Evolutionary conservation across 208 protist species (phyloP).

Genomic region (Leishmania amazonensis): DNA sequence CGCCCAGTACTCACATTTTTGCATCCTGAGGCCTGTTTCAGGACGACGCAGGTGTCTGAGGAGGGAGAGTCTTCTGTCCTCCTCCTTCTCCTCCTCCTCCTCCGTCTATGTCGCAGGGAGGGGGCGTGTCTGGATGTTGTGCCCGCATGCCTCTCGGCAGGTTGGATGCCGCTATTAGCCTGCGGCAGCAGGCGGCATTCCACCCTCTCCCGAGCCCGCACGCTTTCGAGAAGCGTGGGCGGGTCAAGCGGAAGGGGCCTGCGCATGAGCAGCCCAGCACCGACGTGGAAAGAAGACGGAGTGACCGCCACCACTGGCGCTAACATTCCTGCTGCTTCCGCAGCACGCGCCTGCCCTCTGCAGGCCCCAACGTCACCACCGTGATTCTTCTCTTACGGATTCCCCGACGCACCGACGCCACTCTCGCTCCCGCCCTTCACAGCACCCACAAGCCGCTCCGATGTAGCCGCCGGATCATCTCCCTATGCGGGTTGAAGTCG

Average conservation of each 20-base stretch:
- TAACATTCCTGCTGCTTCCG: not conserved
- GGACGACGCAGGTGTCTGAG: not conserved
- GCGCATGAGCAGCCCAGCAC: not conserved
- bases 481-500: not conserved
- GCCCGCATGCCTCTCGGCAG: not conserved
- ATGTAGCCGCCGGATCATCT: not conserved
- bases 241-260: not conserved
- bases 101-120: not conserved
- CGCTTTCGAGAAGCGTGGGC: not conserved
- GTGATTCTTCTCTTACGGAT: not conserved
- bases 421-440: not conserved
- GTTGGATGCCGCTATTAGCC: not conserved
- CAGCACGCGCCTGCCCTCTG: not conserved
- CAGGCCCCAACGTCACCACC: not conserved
- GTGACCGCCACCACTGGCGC: not conserved
- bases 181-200: not conserved
- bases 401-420: not conserved
- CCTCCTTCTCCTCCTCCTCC: not conserved
- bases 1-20: not conserved
- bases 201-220: not conserved
- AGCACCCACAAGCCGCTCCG: not conserved
- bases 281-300: not conserved
- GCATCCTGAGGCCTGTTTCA: not conserved
- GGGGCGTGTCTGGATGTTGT: not conserved
- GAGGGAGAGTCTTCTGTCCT: not conserved